Evolutionary conservation across 1,284 basidiomycete species (phyloP).

Genomic region (Abortiporus biennis): DNA sequence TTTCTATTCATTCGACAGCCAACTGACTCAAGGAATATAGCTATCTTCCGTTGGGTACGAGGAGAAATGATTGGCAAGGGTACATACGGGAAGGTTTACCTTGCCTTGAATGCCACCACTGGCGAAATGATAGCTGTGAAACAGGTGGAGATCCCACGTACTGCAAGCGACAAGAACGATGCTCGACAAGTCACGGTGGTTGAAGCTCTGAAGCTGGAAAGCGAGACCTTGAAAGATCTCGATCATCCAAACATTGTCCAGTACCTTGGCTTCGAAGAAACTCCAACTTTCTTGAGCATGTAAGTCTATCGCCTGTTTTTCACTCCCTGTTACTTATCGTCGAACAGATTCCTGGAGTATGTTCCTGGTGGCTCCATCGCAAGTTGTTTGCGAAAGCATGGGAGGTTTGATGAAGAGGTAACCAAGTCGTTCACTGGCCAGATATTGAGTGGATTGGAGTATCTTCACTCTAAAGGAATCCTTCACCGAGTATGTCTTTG

Average conservation of each 20-base stretch:
- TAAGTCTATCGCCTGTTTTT: constrained; percentile 34
- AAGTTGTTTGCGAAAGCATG: constrained; percentile 87
- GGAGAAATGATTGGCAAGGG: constrained; percentile 97
- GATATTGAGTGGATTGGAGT: constrained; percentile 89
- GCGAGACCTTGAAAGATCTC: constrained; percentile 91
- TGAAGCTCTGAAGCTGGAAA: constrained; percentile 90
- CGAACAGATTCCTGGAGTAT: constrained; percentile 87
- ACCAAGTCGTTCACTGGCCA: constrained; percentile 92
- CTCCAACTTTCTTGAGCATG: constrained; percentile 88
- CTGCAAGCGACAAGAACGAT: constrained; percentile 86
- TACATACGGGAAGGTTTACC: constrained; percentile 94
- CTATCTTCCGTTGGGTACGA: constrained; percentile 97
- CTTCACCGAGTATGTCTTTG: constrained; percentile 74
- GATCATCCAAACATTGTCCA: constrained; percentile 98
- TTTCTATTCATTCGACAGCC: constrained; percentile 7
- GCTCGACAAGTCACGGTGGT: constrained; percentile 82
- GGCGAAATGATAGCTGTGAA: constrained; percentile 99
- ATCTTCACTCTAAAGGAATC: constrained; percentile 89
- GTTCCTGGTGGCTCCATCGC: constrained; percentile 97
- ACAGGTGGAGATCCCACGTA: constrained; percentile 94
- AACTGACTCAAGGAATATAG: constrained; percentile 29
- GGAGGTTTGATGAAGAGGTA: constrained; percentile 89
- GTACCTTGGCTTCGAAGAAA: constrained; percentile 97
- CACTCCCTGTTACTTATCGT: constrained; percentile 10
- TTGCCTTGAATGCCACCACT: constrained; percentile 95